phyloP scores from a whole-genome alignment of 2,329 filamentous ascomycete species.

The Teratosphaeria zuluensis region DNA sequence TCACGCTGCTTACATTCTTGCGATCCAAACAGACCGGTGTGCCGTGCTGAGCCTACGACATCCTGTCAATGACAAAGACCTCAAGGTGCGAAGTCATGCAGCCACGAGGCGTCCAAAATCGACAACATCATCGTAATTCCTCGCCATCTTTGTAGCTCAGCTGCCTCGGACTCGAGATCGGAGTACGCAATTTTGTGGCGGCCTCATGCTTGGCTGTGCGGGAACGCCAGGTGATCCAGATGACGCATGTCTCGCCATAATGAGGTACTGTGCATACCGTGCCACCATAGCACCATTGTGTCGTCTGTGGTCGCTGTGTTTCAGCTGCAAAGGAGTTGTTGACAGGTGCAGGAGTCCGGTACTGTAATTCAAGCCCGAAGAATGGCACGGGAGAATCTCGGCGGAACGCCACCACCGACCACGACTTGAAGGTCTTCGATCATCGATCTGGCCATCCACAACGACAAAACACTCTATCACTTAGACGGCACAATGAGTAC shows the following conservation, averaged over 20 bases:
- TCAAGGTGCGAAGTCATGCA: neutral
- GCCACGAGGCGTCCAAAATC: neutral
- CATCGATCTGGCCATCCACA: neutral
- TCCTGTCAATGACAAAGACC: no score
- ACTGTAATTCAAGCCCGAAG: neutral
- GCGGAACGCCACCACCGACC: neutral
- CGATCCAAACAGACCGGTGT: no score
- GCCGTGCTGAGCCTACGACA: no score
- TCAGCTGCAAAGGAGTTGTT: neutral
- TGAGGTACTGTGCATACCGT: neutral
- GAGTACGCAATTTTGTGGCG: neutral
- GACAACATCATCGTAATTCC: neutral
- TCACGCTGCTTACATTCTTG: neutral
- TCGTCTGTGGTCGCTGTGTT: neutral
- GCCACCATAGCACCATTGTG: neutral
- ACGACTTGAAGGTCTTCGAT: neutral
- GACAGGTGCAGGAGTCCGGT: neutral
- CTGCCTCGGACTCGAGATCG: neutral
- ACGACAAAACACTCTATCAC: neutral
- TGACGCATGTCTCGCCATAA: neutral
- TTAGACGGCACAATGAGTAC: slow-evolving; percentile 25
- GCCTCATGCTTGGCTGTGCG: neutral
- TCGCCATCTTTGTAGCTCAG: neutral
- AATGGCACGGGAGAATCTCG: neutral
- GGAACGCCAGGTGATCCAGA: neutral